Evolutionary conservation across 352 stramenopile species (phyloP).

Genomic region (Phytophthora lateralis): DNA sequence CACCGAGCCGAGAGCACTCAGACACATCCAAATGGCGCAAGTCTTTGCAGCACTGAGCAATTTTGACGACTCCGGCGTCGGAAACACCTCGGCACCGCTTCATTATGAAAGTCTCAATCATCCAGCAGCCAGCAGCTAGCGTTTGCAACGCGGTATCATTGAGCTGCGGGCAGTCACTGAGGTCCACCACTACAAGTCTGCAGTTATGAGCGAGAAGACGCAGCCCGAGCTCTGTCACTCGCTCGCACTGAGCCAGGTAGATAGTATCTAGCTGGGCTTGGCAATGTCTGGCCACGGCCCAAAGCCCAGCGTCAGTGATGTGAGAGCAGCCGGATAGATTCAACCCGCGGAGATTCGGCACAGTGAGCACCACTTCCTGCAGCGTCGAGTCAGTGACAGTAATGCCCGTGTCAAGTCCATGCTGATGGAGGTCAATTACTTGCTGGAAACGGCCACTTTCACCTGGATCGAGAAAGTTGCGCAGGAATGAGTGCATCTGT

Average conservation of each 20-base stretch:
- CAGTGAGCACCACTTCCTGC: slow-evolving; percentile 85
- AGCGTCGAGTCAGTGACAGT: slow-evolving; percentile 90
- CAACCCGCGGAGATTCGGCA: slow-evolving; percentile 73
- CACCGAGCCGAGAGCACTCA: slow-evolving; percentile 83
- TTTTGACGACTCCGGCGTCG: slow-evolving; percentile 85
- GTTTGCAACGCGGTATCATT: slow-evolving; percentile 87
- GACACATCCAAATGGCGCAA: slow-evolving; percentile 86
- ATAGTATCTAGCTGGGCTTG: slow-evolving; percentile 64
- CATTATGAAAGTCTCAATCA: slow-evolving; percentile 83
- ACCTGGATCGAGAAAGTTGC: slow-evolving; percentile 90
- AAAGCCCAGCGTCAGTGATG: slow-evolving; percentile 91
- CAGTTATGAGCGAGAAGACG: slow-evolving; percentile 90
- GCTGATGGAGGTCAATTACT: slow-evolving; percentile 84
- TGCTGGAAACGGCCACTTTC: slow-evolving; percentile 65
- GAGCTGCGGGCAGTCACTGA: slow-evolving; percentile 86
- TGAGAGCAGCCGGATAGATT: slow-evolving; percentile 65
- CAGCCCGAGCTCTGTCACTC: slow-evolving; percentile 90
- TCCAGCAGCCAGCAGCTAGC: slow-evolving; percentile 88
- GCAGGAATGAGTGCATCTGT: slow-evolving; percentile 90
- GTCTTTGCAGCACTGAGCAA: slow-evolving; percentile 87
- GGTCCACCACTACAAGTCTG: slow-evolving; percentile 74
- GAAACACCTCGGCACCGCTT: slow-evolving; percentile 79
- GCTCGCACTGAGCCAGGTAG: slow-evolving; percentile 74
- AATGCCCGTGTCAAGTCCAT: slow-evolving; percentile 87
- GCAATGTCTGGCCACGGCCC: slow-evolving; percentile 84